phyloP scores from a whole-genome alignment of 2,329 filamentous ascomycete species.

The Chaetomium sp. region DNA sequence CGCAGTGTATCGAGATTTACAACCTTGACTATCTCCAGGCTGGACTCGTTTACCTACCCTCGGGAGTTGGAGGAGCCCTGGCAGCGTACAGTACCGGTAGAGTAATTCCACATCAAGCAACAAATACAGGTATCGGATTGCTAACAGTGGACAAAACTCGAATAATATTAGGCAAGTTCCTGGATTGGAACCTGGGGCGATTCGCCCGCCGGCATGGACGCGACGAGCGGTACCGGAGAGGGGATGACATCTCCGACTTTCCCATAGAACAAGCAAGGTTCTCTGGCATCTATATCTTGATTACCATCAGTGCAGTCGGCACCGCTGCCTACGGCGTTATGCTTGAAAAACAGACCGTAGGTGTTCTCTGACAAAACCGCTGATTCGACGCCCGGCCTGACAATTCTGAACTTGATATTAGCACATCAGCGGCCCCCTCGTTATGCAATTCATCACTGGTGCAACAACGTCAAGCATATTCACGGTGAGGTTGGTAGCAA shows the following conservation, averaged over 20 bases:
- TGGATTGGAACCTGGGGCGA: conserved; percentile 60
- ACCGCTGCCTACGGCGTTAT: background rate
- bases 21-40: conserved; percentile 48
- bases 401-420: background rate
- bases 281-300: background rate
- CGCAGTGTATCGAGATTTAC: conserved; percentile 47
- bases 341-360: background rate
- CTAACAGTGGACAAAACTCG: too few relatives aligned
- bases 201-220: conserved; percentile 30
- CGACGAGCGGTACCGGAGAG: conserved; percentile 27
- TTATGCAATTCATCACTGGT: background rate
- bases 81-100: conserved; percentile 29
- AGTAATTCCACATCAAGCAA: conserved; percentile 7
- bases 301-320: background rate
- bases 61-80: conserved; percentile 38
- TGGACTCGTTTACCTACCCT: conserved; percentile 37
- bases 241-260: conserved; percentile 38
- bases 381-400: background rate
- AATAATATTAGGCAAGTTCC: conserved; percentile 40
- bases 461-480: background rate
- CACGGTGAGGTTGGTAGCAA: background rate
- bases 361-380: background rate
- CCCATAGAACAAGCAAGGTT: conserved; percentile 42
- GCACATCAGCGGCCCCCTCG: background rate
- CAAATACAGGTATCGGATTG: too few relatives aligned